Percentiles rank a stretch among this genome's conserved stretches.
phyloP scores from a whole-genome alignment of 345 rosid species.

The Euphorbia lathyris region DNA sequence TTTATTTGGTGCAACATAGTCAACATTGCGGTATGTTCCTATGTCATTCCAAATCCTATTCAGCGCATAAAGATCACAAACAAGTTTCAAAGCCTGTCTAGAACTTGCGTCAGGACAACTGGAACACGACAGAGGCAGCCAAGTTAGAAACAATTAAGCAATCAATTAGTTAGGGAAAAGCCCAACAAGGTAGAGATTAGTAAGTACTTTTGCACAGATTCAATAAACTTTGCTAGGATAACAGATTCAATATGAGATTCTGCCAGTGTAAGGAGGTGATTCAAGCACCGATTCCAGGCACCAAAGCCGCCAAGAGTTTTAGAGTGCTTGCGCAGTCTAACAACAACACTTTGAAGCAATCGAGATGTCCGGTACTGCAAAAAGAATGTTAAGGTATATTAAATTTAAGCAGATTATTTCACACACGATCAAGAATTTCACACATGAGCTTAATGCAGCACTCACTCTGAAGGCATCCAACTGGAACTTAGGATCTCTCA shows the following conservation, averaged over 20 bases:
- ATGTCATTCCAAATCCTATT: constrained; percentile 92
- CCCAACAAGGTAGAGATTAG: constrained; percentile 2
- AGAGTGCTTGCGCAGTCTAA: constrained; percentile 73
- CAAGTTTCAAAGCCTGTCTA: constrained; percentile 75
- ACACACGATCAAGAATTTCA: neutral
- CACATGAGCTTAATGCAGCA: constrained; percentile 8
- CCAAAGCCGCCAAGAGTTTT: constrained; percentile 86
- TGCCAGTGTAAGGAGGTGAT: constrained; percentile 94
- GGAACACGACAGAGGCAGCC: constrained; percentile 8
- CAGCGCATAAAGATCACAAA: constrained; percentile 94
- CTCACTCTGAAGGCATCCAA: constrained; percentile 96
- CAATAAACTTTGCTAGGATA: constrained; percentile 81
- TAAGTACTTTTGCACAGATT: constrained; percentile 77
- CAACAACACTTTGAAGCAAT: constrained; percentile 81
- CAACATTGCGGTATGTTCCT: constrained; percentile 90
- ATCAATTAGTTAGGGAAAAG: neutral
- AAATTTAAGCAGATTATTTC: neutral
- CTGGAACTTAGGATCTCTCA: constrained; percentile 90
- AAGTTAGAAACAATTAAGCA: constrained; percentile 14
- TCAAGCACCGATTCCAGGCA: constrained; percentile 98
- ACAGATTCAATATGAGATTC: constrained; percentile 97
- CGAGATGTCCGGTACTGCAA: constrained; percentile 93
- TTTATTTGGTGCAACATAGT: constrained; percentile 97
- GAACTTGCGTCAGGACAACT: constrained; percentile 80
- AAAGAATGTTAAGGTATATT: constrained; percentile 4